phyloP scores from a whole-genome alignment of 2,329 filamentous ascomycete species.

The Cladophialophora carrionii region DNA sequence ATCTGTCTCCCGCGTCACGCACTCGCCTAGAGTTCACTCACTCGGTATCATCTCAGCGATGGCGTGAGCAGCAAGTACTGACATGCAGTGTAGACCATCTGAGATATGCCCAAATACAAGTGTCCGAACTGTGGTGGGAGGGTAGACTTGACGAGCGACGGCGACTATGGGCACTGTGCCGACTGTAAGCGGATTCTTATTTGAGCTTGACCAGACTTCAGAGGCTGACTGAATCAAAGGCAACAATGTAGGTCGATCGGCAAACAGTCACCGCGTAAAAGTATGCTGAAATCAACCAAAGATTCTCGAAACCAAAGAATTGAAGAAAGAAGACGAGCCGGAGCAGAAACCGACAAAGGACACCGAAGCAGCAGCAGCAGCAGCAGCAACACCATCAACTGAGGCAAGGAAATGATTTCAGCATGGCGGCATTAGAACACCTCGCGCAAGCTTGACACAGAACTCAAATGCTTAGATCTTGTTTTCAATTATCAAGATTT shows the following conservation, averaged over 20 bases:
- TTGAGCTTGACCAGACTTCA: not conserved
- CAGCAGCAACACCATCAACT: not conserved
- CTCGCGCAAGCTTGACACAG: not conserved
- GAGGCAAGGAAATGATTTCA: slow-evolving; percentile 2
- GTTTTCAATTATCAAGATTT: not conserved
- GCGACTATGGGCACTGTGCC: slow-evolving; percentile 37
- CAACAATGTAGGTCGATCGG: slow-evolving; percentile 26
- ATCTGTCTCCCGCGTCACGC: not conserved
- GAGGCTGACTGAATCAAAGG: slow-evolving; percentile 13
- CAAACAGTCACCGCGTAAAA: not conserved
- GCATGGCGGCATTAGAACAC: not conserved
- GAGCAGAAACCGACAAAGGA: slow-evolving; percentile 14
- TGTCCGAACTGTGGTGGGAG: slow-evolving; percentile 34
- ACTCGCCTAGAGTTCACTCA: not conserved
- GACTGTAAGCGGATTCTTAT: slow-evolving; percentile 26
- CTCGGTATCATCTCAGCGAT: not conserved
- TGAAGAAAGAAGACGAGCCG: slow-evolving; percentile 20
- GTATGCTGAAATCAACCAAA: not conserved
- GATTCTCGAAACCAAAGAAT: slow-evolving; percentile 29
- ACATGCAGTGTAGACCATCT: not conserved
- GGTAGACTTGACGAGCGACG: slow-evolving; percentile 36
- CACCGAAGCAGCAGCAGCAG: not conserved
- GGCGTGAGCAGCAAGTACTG: not conserved
- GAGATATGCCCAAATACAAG: slow-evolving; percentile 32
- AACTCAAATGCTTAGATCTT: not conserved